Conservation (phyloP, 306 rosid genomes). For the Lathyrus tuberosus region DNA sequence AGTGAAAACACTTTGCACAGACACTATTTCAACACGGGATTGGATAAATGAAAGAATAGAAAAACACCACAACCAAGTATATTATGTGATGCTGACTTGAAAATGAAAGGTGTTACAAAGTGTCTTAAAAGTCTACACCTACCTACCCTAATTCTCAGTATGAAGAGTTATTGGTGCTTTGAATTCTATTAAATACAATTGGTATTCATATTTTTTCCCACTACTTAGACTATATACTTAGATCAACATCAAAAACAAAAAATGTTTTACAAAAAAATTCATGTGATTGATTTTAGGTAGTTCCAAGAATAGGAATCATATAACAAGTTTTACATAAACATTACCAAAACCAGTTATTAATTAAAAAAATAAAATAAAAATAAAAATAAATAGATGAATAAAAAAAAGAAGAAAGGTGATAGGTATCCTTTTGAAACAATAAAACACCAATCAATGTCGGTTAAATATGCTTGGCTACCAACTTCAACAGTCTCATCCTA, state of each 20-base stretch:
- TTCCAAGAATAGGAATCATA: constrained; percentile 1
- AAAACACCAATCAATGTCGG: neutral
- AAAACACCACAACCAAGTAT: constrained; percentile 13
- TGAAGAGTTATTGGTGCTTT: neutral
- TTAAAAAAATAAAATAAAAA: too few relatives aligned
- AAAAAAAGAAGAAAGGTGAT: neutral
- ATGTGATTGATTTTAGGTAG: neutral
- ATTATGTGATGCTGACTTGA: neutral
- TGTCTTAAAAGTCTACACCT: neutral
- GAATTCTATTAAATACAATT: neutral
- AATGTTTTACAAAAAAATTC: neutral
- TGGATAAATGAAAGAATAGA: neutral
- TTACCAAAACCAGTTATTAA: neutral
- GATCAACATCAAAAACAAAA: constrained; percentile 1
- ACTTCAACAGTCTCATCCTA: neutral
- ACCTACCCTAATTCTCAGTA: neutral
- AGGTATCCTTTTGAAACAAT: constrained; percentile 19
- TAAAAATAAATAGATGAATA: too few relatives aligned
- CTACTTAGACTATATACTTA: constrained; percentile 3
- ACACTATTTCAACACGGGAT: constrained; percentile 1
- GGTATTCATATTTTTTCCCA: neutral
- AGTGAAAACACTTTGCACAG: neutral
- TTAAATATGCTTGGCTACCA: too few relatives aligned
- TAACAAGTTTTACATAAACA: constrained; percentile 6
- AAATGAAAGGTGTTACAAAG: neutral